A percentile compares a stretch with the other conserved stretches of the same genome.
Evolutionary conservation across 257 asterid genomes (phyloP).

Genomic region (Solanum gracilifrons): DNA sequence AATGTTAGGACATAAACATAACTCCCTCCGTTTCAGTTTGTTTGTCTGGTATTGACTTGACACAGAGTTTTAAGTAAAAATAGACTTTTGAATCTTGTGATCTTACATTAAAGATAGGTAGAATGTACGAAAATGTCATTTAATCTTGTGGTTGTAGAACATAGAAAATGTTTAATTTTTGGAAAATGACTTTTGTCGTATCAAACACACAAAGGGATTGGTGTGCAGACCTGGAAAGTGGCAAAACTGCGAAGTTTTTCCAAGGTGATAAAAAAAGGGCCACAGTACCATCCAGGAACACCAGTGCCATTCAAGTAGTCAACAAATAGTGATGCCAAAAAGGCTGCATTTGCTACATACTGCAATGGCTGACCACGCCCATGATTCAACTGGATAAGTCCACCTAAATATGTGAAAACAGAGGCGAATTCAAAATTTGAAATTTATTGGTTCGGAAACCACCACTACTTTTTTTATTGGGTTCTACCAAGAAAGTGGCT

Average conservation of each 20-base stretch:
- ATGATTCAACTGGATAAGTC: slow-evolving; percentile 53
- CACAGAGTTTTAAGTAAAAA: background rate
- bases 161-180: background rate
- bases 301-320: slow-evolving; percentile 63
- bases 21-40: background rate
- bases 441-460: background rate
- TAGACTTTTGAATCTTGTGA: background rate
- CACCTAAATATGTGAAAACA: slow-evolving; percentile 25
- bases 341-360: slow-evolving; percentile 77
- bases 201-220: background rate
- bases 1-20: background rate
- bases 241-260: slow-evolving; percentile 48
- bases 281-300: slow-evolving; percentile 78
- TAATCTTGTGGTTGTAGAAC: background rate
- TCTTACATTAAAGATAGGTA: background rate
- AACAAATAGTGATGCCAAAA: slow-evolving; percentile 67
- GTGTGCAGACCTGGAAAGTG: slow-evolving; percentile 46
- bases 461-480: background rate
- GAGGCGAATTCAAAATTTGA: background rate
- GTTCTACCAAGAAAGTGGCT: background rate
- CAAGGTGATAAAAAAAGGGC: slow-evolving; percentile 25
- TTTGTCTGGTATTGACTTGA: background rate
- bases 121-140: no score
- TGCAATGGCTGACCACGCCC: slow-evolving; percentile 57
- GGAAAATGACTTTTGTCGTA: background rate